These are phyloP conservation scores for Ustilago crameri DNA, from an alignment of 1,284 basidiomycete genomes.

Conservation along the genomic window DNA sequence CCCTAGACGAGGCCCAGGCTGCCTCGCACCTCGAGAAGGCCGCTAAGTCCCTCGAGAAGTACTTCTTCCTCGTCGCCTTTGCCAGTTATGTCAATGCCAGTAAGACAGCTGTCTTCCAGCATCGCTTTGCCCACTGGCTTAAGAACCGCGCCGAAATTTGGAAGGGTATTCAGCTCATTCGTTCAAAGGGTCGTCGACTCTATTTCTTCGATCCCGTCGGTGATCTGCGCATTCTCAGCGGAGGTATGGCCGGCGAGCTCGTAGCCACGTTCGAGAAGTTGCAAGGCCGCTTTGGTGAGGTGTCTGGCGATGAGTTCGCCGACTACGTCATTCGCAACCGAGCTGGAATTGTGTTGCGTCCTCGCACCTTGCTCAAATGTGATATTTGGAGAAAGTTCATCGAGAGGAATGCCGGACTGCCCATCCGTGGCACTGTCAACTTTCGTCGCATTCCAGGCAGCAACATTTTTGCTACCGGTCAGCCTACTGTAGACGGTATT, in stretches of 20 bases:
- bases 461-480: conserved; percentile 77
- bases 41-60: conserved; percentile 71
- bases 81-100: conserved; percentile 85
- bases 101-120: conserved; percentile 75
- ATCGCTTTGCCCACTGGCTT: conserved; percentile 87
- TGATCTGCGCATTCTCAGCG: conserved; percentile 58
- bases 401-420: conserved; percentile 45
- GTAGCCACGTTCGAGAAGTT: conserved; percentile 47
- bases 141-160: conserved; percentile 88
- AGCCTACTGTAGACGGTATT: conserved; percentile 91
- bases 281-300: conserved; percentile 46
- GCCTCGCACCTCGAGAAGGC: conserved; percentile 58
- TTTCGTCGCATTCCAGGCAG: conserved; percentile 86
- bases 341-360: conserved; percentile 64
- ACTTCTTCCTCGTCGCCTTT: conserved; percentile 94
- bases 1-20: conserved; percentile 50
- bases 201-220: conserved; percentile 67
- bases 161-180: conserved; percentile 71
- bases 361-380: conserved; percentile 63
- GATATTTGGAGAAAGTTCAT: conserved; percentile 66
- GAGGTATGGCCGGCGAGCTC: conserved; percentile 51
- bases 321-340: conserved; percentile 66
- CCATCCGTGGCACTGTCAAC: conserved; percentile 88
- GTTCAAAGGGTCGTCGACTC: conserved; percentile 57
- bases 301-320: conserved; percentile 67